Evolutionary conservation across 2,329 filamentous ascomycete genomes (phyloP).

Genomic region (Penicillium sp.): DNA sequence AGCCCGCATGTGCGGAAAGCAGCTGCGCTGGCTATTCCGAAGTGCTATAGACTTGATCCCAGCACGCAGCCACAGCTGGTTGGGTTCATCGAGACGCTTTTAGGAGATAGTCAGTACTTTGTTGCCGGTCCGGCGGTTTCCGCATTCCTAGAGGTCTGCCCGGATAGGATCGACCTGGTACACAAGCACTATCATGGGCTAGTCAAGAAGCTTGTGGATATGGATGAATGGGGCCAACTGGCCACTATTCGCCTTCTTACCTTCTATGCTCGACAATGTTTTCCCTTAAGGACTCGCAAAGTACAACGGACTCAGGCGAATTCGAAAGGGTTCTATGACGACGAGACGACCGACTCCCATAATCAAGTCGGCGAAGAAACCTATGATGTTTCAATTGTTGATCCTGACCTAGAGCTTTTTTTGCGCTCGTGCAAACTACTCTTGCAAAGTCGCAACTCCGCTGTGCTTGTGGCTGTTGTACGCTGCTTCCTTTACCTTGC

Average conservation of each 20-base stretch:
- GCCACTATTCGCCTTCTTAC: constrained; percentile 82
- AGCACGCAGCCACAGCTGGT: constrained; percentile 81
- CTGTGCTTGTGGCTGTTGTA: constrained; percentile 85
- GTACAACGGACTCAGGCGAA: constrained; percentile 55
- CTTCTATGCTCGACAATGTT: constrained; percentile 83
- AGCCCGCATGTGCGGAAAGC: constrained; percentile 91
- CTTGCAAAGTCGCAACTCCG: constrained; percentile 89
- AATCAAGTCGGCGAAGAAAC: constrained; percentile 51
- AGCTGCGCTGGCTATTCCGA: constrained; percentile 90
- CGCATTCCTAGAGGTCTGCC: constrained; percentile 87
- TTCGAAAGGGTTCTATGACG: constrained; percentile 81
- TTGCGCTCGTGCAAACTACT: constrained; percentile 81
- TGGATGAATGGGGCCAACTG: constrained; percentile 98
- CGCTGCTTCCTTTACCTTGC: constrained; percentile 85
- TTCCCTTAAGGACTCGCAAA: constrained; percentile 71
- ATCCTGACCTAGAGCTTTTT: constrained; percentile 82
- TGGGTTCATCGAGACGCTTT: constrained; percentile 76
- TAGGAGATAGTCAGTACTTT: constrained; percentile 93
- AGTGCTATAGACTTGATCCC: constrained; percentile 91
- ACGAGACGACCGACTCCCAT: constrained; percentile 57
- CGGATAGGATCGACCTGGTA: constrained; percentile 83
- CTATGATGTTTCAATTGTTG: constrained; percentile 66
- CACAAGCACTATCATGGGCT: constrained; percentile 87
- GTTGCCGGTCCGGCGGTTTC: constrained; percentile 93
- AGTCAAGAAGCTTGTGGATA: constrained; percentile 90